Base-by-base conservation (phyloP, 2,329 filamentous ascomycete genomes). In the Aspergillus viridinutans region DNA sequence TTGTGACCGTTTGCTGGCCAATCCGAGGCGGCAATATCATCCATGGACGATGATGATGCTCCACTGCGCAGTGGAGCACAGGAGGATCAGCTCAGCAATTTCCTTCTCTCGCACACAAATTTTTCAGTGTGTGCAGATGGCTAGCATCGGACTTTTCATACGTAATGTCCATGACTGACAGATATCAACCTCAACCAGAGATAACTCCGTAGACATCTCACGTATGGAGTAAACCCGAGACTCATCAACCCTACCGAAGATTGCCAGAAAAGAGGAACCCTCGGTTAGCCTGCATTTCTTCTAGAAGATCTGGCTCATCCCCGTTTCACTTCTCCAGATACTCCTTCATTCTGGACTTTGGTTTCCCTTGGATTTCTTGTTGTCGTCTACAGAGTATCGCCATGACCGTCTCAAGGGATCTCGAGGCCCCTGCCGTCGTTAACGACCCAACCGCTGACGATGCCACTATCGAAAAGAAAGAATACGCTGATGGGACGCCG, bases 391-490 rank as follows among this genome's bases (percentile, higher is more conserved):
- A 38, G 14, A 38, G 32, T 38, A 17, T n/a, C 32, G 47, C 28
- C 21, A 57, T 57, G 55, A 25, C 52, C 7, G 20, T 54, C 14
- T 52, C 53, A 47, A 21, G 42, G 25, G 49, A 55, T 8, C 49
- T 43, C 54, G 55, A 57, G 21, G 28, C 38, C 17, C 26, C 47
- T 10, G 26, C 55, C 42, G 54, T 57, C 26, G 38, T 54, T 10
- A 26, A 52, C 38, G 49, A 48, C 17, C n/a, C 53, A 35, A 49
- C 51, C 38, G 49, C 28, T 35, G 53, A 55, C 26, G 35, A 50
- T 21, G 53, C 51, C 8, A 3, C 10, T 2, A 21, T 56, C 45
- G 59, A 61, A 26, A 58, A 62, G 47, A 62, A 61, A 32, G 40
- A 49, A n/a, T 32, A 49, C 9, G 26, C 29, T 2, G 50, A 53